Evolutionary conservation across 1,284 basidiomycete species (phyloP).

Genomic region (Crucibulum cyathiforme): DNA sequence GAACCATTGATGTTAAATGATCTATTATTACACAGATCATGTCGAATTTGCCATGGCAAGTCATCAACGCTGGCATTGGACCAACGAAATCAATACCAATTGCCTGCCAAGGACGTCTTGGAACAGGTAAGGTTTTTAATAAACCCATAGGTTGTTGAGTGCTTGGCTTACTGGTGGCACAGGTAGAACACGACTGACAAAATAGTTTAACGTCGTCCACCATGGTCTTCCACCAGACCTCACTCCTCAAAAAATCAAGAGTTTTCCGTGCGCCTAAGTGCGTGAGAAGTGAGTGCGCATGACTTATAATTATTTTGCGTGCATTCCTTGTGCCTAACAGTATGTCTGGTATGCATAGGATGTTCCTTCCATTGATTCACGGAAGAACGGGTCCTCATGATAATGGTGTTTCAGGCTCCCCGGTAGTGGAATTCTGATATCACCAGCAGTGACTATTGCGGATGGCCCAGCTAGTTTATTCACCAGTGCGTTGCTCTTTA

Average conservation of each 20-base stretch:
- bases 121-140: neutral
- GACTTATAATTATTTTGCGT: neutral
- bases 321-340: neutral
- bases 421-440: neutral
- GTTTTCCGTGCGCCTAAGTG: neutral
- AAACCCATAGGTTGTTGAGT: neutral
- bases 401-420: neutral
- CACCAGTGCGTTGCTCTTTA: too few species aligned
- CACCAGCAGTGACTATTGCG: neutral
- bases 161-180: neutral
- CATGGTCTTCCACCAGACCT: too few species aligned
- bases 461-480: neutral
- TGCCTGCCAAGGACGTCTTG: neutral
- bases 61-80: neutral
- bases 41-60: neutral
- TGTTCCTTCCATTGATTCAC: too few species aligned
- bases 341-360: neutral
- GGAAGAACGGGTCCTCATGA: neutral
- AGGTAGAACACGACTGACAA: too few species aligned
- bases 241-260: too few species aligned
- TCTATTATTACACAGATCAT: neutral
- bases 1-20: too few species aligned
- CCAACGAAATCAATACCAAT: conserved; percentile 1
- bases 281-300: neutral
- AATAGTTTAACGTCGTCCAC: too few species aligned